Evolutionary conservation across 2,329 filamentous ascomycete genomes (phyloP), one percentile per base, ranked within the genome.

Genomic region (Xylariaceae sp.): DNA sequence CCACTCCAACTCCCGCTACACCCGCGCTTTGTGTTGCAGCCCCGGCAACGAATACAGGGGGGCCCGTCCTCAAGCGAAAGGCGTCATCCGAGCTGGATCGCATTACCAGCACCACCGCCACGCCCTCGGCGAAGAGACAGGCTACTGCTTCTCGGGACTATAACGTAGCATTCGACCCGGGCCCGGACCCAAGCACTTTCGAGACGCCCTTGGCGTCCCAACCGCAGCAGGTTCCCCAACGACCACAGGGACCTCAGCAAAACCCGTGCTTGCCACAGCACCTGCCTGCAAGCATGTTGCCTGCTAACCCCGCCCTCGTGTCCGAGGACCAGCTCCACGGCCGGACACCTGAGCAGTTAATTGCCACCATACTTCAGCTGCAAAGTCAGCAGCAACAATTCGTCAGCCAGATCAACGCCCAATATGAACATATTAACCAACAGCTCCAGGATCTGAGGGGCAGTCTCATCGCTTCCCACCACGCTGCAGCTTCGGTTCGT

Each of bases 21-120:
- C 31, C 46, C 26, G 43, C 51, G 46, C 50, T 49, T 42, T 44
- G 50, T 38, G 47, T 51, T 54, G 51, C 54, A 53, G 40, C 44
- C 32, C n/a, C n/a, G n/a, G n/a, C n/a, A n/a, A n/a, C n/a, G n/a
- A 34, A 28, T 38, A 46, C 50, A 48, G 52, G 52, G 44, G 46
- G 52, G 40, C 42, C 39, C 34, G 34, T 50, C 31, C 43, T 55
- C 48, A 60, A 60, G 50, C 57, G 57, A 55, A 53, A 55, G 43
- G 56, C 57, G 52, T 47, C 57, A 56, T 52, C 57, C 50, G 56
- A 59, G 49, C 53, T 59, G 55, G 56, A 60, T 50, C 57, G 52
- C 52, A 55, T 41, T 55, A 46, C 55, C 54, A 56, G 55, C 45
- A 37, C 51, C 46, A 53, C 48, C 52, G 51, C 51, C 45, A 58